These are phyloP conservation scores for Citrullus colocynthis DNA, from an alignment of 306 rosid genomes.

Conservation along the genomic window DNA sequence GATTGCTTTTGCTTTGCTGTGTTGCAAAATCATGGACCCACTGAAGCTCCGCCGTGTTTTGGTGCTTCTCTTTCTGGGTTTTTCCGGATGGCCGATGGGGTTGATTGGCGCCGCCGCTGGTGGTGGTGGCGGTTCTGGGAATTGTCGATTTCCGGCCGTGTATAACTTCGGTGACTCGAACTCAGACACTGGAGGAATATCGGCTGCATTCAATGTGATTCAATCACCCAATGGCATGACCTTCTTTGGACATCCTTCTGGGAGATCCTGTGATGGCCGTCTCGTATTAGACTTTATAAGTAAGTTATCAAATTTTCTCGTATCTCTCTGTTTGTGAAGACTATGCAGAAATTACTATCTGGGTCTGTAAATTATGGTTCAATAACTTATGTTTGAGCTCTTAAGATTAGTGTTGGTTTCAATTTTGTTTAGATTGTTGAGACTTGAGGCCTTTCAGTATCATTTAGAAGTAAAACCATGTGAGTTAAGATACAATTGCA, in stretches of 20 bases:
- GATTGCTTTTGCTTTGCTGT: not conserved
- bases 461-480: not conserved
- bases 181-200: constrained; percentile 71
- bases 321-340: not conserved
- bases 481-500: not conserved
- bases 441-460: not conserved
- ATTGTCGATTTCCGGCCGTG: constrained; percentile 53
- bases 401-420: not conserved
- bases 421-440: not conserved
- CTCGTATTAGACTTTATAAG: constrained; percentile 64
- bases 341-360: not conserved
- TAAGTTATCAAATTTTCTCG: constrained; percentile 11
- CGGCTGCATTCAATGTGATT: constrained; percentile 36
- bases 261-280: constrained; percentile 75
- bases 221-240: constrained; percentile 63
- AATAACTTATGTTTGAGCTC: not conserved
- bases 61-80: constrained; percentile 13
- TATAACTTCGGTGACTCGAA: constrained; percentile 96
- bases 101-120: not conserved
- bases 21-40: constrained; percentile 1
- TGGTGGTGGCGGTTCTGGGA: constrained; percentile 9
- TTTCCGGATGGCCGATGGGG: not conserved
- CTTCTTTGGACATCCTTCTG: constrained; percentile 62
- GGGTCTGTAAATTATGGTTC: not conserved
- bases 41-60: not conserved